Conservation (phyloP, 2,329 filamentous ascomycete genomes). For the Xylaria polymorpha region DNA sequence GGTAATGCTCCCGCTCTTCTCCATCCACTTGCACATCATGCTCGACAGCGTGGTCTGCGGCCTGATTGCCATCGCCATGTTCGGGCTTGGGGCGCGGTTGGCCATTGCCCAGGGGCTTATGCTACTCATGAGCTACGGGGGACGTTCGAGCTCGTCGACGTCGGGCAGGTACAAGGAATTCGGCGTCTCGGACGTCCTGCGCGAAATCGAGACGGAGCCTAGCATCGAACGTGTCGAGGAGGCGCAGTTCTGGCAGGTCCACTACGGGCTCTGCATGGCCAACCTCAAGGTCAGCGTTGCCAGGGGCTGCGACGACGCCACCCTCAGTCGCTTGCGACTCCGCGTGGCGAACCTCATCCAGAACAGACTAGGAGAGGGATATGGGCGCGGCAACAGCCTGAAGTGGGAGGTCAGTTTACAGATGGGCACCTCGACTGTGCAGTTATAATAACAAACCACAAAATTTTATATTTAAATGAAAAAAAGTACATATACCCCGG, state of each 20-base stretch:
- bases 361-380: conserved; percentile 87
- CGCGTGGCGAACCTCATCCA: conserved; percentile 82
- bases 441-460: conserved; percentile 10
- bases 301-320: conserved; percentile 74
- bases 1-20: conserved; percentile 83
- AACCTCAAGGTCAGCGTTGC: conserved; percentile 83
- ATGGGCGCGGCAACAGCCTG: conserved; percentile 80
- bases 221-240: conserved; percentile 83
- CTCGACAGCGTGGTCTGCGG: conserved; percentile 85
- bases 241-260: conserved; percentile 97
- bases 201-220: conserved; percentile 85
- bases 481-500: conserved; percentile 21
- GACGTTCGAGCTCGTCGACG: conserved; percentile 46
- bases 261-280: conserved; percentile 96
- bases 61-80: conserved; percentile 88
- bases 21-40: conserved; percentile 82
- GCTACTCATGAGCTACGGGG: conserved; percentile 90
- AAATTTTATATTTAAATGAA: background rate
- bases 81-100: conserved; percentile 83
- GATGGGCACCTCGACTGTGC: conserved; percentile 60
- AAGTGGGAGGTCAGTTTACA: conserved; percentile 96
- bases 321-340: conserved; percentile 77
- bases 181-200: conserved; percentile 78
- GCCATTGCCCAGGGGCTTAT: conserved; percentile 90
- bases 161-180: conserved; percentile 53